A percentile compares a stretch with the other conserved stretches of the same genome.
Conservation (phyloP, 2,329 filamentous ascomycete genomes). For the Fusarium paranaense region DNA sequence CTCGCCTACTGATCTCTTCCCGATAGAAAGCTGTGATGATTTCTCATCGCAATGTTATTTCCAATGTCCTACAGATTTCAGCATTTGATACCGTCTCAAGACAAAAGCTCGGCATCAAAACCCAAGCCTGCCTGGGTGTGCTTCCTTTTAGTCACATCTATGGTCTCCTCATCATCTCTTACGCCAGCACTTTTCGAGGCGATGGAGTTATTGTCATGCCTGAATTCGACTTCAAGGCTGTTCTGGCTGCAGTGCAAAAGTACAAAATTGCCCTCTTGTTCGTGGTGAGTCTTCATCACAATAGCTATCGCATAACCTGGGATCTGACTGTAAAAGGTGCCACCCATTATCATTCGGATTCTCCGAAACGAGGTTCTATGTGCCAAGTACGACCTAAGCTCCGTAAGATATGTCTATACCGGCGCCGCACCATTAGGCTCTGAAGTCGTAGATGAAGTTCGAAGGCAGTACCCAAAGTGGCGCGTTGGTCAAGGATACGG, state of each 20-base stretch:
- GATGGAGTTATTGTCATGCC: slow-evolving; percentile 78
- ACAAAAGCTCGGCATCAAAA: slow-evolving; percentile 50
- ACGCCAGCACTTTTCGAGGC: slow-evolving; percentile 66
- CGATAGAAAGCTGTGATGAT: slow-evolving; percentile 85
- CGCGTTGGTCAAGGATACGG: neutral
- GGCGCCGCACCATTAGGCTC: neutral
- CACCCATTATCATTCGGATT: neutral
- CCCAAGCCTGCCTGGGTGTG: slow-evolving; percentile 68
- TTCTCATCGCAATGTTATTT: slow-evolving; percentile 81
- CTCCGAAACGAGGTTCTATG: neutral
- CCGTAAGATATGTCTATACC: neutral
- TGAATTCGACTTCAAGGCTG: slow-evolving; percentile 77
- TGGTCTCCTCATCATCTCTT: slow-evolving; percentile 77
- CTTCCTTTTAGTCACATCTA: slow-evolving; percentile 87
- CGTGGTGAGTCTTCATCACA: neutral
- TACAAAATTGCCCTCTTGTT: neutral
- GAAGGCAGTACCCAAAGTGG: neutral
- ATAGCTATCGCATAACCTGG: neutral
- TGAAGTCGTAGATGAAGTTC: neutral
- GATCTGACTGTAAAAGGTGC: neutral
- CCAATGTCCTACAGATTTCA: slow-evolving; percentile 75
- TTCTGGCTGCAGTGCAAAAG: slow-evolving; percentile 53
- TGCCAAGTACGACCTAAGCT: neutral
- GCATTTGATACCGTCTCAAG: slow-evolving; percentile 55
- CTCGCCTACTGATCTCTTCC: slow-evolving; percentile 45